Percentiles rank a stretch among this genome's conserved stretches.
Evolutionary conservation across 129 eudicot genomes (phyloP).

Genomic region (Lonicera japonica): DNA sequence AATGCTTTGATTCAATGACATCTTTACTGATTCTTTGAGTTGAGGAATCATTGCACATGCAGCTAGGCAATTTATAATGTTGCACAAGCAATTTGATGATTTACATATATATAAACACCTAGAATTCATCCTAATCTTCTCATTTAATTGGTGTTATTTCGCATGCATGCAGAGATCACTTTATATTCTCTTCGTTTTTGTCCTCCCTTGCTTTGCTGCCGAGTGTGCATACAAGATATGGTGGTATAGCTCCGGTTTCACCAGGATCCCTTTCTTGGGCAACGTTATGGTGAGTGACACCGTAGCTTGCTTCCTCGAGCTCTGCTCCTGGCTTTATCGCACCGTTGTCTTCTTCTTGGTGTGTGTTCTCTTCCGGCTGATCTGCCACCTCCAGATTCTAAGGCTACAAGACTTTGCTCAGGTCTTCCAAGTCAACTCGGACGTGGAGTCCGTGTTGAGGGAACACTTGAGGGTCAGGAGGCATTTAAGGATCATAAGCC

Average conservation of each 20-base stretch:
- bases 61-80: too few species aligned
- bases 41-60: too few species aligned
- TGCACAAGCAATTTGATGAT: too few species aligned
- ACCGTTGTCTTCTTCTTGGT: conserved; percentile 78
- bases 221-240: conserved; percentile 79
- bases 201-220: conserved; percentile 75
- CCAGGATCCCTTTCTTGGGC: conserved; percentile 72
- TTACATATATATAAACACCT: too few species aligned
- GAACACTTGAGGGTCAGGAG: conserved; percentile 84
- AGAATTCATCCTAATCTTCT: too few species aligned
- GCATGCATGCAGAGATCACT: conserved; percentile 59
- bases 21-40: too few species aligned
- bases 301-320: conserved; percentile 68
- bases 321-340: conserved; percentile 80
- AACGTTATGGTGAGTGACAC: conserved; percentile 56
- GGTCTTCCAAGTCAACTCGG: conserved; percentile 57
- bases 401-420: conserved; percentile 81
- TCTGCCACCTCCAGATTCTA: conserved; percentile 88
- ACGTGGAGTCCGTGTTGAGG: conserved; percentile 58
- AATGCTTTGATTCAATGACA: too few species aligned
- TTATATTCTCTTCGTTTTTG: conserved; percentile 55
- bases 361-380: conserved; percentile 80
- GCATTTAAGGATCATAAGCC: conserved; percentile 71
- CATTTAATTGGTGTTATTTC: too few species aligned
- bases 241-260: conserved; percentile 89